Evolutionary conservation across 495 filamentous ascomycete species (phyloP), one percentile per base, ranked within the genome.

Genomic region (Trichocladium antarcticum): DNA sequence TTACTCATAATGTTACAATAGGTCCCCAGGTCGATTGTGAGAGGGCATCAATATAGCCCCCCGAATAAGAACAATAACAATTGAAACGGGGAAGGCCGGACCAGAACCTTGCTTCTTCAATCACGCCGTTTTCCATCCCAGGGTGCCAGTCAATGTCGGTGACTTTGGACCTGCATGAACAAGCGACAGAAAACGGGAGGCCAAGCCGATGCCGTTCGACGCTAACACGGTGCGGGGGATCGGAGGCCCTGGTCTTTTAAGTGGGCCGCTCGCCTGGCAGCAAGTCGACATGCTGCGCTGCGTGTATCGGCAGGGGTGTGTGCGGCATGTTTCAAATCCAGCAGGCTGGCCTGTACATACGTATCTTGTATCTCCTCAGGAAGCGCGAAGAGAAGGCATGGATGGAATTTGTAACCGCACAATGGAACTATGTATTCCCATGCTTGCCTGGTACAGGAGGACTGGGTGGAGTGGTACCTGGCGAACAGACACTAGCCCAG

Each of bases 81-180:
- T 40, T n/a, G n/a, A n/a, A n/a, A n/a, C n/a, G n/a, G n/a, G n/a
- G n/a, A n/a, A n/a, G n/a, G n/a, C n/a, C n/a, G n/a, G n/a, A n/a
- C n/a, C n/a, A n/a, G n/a, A n/a, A n/a, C n/a, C 19, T 24, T 35
- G 29, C 42, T 20, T n/a, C 16, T 47, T 39, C 24, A 4, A 47
- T 38, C 21, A 29, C 44, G 44, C 35, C 29, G 22, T 21, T 27
- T 37, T 21, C 8, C 6, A 28, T 11, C 24, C 27, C 7, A n/a
- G n/a, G 11, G 21, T 12, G 6, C 3, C 6, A 2, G 35, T 6
- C 20, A 35, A 15, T 20, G 36, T 7, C 29, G 44, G 35, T 4
- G 31, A 5, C 44, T 28, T 39, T 37, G 46, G 46, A 48, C 46
- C 46, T 29, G 36, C 36, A 34, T 48, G 46, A 39, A 12, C 12